Evolutionary conservation across 306 rosid genomes (phyloP).

Genomic region (Citrullus amarus): DNA sequence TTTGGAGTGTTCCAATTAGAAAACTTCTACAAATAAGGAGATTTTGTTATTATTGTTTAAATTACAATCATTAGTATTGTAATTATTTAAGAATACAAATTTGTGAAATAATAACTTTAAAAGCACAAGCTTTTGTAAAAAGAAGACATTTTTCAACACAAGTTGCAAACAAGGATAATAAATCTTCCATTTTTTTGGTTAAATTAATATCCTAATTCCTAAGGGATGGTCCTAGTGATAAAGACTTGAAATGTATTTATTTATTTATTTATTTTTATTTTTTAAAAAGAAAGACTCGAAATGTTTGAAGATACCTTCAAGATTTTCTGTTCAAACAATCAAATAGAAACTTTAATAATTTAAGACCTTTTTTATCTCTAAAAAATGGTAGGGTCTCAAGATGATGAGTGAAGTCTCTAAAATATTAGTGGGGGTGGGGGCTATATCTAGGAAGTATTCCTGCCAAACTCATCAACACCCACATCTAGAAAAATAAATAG

Average conservation of each 20-base stretch:
- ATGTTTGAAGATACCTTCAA: neutral
- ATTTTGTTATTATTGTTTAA: neutral
- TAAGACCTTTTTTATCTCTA: neutral
- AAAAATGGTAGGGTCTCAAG: neutral
- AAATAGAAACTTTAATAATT: neutral
- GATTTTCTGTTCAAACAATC: neutral
- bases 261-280: too few relatives aligned
- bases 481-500: neutral
- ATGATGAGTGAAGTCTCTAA: neutral
- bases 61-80: neutral
- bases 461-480: neutral
- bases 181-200: neutral
- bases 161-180: neutral
- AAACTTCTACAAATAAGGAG: neutral
- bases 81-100: neutral
- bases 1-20: neutral
- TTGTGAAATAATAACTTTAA: neutral
- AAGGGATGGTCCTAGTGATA: neutral
- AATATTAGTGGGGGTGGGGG: neutral
- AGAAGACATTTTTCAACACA: neutral
- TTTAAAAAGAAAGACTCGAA: neutral
- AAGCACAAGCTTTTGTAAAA: neutral
- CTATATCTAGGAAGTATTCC: neutral
- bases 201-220: neutral
- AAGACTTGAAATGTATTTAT: neutral